Evolutionary conservation across 2,329 filamentous ascomycete genomes (phyloP), one percentile per base, ranked within the genome.

Genomic region (Truncatella angustata): DNA sequence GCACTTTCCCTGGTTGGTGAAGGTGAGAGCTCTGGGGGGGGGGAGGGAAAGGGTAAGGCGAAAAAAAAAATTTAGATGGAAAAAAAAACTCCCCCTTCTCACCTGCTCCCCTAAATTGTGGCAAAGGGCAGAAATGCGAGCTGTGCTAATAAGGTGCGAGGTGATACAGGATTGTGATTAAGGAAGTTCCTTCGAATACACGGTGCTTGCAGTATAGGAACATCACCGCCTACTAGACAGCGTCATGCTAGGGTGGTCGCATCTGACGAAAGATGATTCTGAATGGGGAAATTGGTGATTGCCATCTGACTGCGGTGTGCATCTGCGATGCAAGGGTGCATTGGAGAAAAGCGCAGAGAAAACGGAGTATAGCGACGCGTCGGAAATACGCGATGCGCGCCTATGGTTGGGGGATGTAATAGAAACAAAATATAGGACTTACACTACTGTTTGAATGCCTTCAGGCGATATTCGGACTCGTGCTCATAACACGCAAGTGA

Each of bases 401-500:
- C 14, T 24, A 7, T 20, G 42, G 21, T 24, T 18, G 4, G 24
- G 14, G 30, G 21, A 26, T 16, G 43, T 6, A 34, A n/a, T 20
- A 9, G 16, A 16, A 34, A 10, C 9, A 35, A 46, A 14, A 35
- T 7, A 16, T 14, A 23, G 11, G 18, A 23, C 12, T 7, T 12
- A 18, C 16, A 32, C 26, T 7, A 34, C 44, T 47, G 16, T 23
- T 12, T 21, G 26, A 34, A 47, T 35, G 26, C 44, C 28, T 39
- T 20, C 7, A 39, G 36, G 44, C 24, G 20, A 16, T n/a, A n/a
- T 16, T 18, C 24, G n/a, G 34, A 21, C 10, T 9, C 34, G 44
- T 34, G 44, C 18, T 34, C 44, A 47, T 47, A 47, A 47, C 44
- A 47, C 44, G 26, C n/a, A 7, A 10, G 18, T 45, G n/a, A 23